Percentiles rank a stretch among this genome's conserved stretches.
These are phyloP conservation scores for Zalaria sp. DNA, from an alignment of 2,329 filamentous ascomycete species.

Conservation along the genomic window DNA sequence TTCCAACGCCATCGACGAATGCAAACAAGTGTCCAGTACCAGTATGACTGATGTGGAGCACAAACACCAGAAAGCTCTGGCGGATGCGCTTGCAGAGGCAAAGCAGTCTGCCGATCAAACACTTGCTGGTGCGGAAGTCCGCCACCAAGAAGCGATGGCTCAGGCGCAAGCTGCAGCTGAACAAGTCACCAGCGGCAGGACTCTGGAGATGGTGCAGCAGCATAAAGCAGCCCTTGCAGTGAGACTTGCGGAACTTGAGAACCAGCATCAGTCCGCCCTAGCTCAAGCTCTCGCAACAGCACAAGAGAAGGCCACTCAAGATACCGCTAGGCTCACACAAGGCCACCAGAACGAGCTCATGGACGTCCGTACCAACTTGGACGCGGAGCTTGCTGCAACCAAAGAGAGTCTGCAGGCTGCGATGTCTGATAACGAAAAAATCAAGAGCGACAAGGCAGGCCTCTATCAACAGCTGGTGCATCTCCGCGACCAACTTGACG, in stretches of 20 bases:
- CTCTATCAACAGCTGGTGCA: neutral
- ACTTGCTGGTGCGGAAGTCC: neutral
- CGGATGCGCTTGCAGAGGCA: constrained; percentile 6
- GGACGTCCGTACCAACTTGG: neutral
- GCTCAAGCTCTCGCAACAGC: neutral
- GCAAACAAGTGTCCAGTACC: neutral
- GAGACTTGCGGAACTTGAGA: neutral
- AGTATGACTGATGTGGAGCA: neutral
- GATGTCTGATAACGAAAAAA: neutral
- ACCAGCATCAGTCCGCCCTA: neutral
- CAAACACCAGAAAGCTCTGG: constrained; percentile 6
- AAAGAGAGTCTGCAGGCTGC: constrained; percentile 1
- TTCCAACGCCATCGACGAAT: neutral
- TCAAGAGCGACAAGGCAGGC: neutral
- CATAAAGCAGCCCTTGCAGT: neutral
- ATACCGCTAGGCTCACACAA: neutral
- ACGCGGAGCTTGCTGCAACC: constrained; percentile 1
- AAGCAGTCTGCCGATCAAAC: constrained; percentile 4
- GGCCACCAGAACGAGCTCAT: neutral
- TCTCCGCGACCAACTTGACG: neutral
- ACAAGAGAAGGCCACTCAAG: neutral
- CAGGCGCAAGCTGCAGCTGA: neutral
- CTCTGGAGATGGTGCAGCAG: neutral
- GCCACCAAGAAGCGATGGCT: neutral
- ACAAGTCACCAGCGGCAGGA: neutral